Conservation (phyloP, 2,329 filamentous ascomycete genomes). For the Calonectria pauciramosa region DNA sequence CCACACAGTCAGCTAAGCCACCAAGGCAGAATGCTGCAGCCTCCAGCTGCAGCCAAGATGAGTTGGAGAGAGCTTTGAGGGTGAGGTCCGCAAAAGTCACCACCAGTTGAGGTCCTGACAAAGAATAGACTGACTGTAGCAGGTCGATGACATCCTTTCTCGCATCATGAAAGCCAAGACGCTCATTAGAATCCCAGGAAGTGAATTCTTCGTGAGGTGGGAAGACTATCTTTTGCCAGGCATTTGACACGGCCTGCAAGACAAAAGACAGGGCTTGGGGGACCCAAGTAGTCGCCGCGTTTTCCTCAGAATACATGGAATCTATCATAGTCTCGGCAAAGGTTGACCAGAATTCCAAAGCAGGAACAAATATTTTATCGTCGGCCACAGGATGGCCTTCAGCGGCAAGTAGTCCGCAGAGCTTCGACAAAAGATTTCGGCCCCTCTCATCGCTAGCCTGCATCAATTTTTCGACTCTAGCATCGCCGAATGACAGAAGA, state of each 20-base stretch:
- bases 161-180: constrained; percentile 77
- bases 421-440: constrained; percentile 66
- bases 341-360: constrained; percentile 85
- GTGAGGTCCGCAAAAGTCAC: constrained; percentile 69
- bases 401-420: constrained; percentile 76
- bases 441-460: constrained; percentile 64
- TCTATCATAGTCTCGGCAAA: constrained; percentile 79
- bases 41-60: constrained; percentile 72
- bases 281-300: constrained; percentile 67
- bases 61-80: constrained; percentile 61
- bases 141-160: constrained; percentile 85
- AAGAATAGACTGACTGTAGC: constrained; percentile 77
- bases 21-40: constrained; percentile 74
- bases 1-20: constrained; percentile 75
- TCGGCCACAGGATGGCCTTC: constrained; percentile 78
- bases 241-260: constrained; percentile 74
- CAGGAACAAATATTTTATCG: constrained; percentile 80
- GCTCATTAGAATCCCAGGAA: constrained; percentile 79
- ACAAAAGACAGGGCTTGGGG: constrained; percentile 69
- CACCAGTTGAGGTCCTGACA: constrained; percentile 69
- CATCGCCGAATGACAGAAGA: constrained; percentile 77
- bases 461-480: constrained; percentile 72
- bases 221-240: constrained; percentile 78
- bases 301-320: constrained; percentile 65
- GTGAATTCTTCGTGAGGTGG: constrained; percentile 70